Percentiles rank a stretch among this genome's conserved stretches.
These are phyloP conservation scores for Trichosporon ovoides DNA, from an alignment of 1,284 basidiomycete genomes.

Conservation along the genomic window DNA sequence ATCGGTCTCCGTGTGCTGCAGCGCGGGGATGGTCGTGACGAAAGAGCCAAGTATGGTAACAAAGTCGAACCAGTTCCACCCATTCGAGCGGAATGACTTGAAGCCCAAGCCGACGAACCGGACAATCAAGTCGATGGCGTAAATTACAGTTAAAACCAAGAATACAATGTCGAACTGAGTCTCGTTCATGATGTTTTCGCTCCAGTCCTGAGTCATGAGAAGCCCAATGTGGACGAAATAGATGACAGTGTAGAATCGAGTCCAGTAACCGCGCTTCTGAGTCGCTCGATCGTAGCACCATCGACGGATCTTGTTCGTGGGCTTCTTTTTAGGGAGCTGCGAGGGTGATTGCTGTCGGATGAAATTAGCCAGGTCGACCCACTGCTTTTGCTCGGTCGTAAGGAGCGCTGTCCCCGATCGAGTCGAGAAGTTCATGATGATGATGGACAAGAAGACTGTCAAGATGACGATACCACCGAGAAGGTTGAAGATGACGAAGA, in stretches of 20 bases:
- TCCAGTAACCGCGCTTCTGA: constrained; percentile 92
- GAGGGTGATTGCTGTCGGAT: constrained; percentile 84
- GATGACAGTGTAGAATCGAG: constrained; percentile 70
- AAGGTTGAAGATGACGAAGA: constrained; percentile 89
- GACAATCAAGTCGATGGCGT: constrained; percentile 71
- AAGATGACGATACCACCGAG: constrained; percentile 86
- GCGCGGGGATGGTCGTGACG: constrained; percentile 72
- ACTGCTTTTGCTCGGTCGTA: constrained; percentile 86
- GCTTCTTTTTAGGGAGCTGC: constrained; percentile 49
- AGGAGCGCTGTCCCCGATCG: constrained; percentile 76
- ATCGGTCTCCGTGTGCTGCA: constrained; percentile 49
- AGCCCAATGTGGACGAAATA: constrained; percentile 80
- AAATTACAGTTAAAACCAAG: constrained; percentile 66
- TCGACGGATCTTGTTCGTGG: constrained; percentile 52
- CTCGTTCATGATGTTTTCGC: constrained; percentile 57
- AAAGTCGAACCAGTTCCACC: constrained; percentile 90
- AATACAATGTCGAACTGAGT: constrained; percentile 72
- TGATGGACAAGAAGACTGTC: constrained; percentile 83
- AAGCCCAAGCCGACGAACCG: constrained; percentile 80
- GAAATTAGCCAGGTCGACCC: constrained; percentile 88
- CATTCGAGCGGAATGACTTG: constrained; percentile 75
- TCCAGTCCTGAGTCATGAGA: constrained; percentile 81
- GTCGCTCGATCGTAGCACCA: constrained; percentile 94
- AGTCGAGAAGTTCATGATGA: constrained; percentile 88
- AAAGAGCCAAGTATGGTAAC: constrained; percentile 77